A percentile compares a stretch with the other conserved stretches of the same genome.
Conservation (phyloP, 164 flowering plant species). For the Aristolochia fimbriata region DNA sequence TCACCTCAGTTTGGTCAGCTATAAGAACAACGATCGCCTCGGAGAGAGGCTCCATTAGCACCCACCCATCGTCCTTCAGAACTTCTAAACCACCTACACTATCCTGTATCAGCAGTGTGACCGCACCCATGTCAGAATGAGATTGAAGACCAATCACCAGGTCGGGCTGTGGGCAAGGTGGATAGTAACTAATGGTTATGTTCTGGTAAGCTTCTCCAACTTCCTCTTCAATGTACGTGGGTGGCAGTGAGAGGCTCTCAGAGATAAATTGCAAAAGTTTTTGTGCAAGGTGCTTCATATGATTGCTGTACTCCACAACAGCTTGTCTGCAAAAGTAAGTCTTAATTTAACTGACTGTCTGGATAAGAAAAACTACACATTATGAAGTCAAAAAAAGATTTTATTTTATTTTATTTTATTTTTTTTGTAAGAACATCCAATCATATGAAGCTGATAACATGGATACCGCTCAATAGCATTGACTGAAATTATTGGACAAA, state of each 20-base stretch:
- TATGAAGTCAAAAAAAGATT: too few species aligned
- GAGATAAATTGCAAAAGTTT: slow-evolving; percentile 51
- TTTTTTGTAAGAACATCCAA: too few species aligned
- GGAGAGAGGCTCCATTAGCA: slow-evolving; percentile 48
- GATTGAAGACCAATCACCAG: slow-evolving; percentile 85
- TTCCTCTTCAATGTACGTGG: slow-evolving; percentile 51
- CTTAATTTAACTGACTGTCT: not conserved
- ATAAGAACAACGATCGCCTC: slow-evolving; percentile 76
- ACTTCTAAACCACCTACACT: slow-evolving; percentile 82
- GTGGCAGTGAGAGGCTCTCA: slow-evolving; percentile 45
- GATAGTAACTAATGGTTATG: slow-evolving; percentile 80
- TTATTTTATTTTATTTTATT: too few species aligned
- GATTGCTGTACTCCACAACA: slow-evolving; percentile 50
- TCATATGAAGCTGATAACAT: too few species aligned
- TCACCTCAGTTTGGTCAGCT: slow-evolving; percentile 92
- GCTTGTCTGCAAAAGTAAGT: slow-evolving; percentile 23
- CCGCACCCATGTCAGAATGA: slow-evolving; percentile 87
- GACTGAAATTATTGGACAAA: too few species aligned
- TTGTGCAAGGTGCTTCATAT: slow-evolving; percentile 52
- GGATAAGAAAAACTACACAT: not conserved
- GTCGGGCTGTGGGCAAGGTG: slow-evolving; percentile 92
- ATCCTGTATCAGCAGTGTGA: slow-evolving; percentile 82
- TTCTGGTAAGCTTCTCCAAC: slow-evolving; percentile 84
- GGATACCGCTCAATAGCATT: too few species aligned
- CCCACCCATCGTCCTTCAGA: slow-evolving; percentile 63